Evolutionary conservation across 495 filamentous ascomycete species (phyloP), one percentile per base, ranked within the genome.

Genomic region (Evernia prunastri): DNA sequence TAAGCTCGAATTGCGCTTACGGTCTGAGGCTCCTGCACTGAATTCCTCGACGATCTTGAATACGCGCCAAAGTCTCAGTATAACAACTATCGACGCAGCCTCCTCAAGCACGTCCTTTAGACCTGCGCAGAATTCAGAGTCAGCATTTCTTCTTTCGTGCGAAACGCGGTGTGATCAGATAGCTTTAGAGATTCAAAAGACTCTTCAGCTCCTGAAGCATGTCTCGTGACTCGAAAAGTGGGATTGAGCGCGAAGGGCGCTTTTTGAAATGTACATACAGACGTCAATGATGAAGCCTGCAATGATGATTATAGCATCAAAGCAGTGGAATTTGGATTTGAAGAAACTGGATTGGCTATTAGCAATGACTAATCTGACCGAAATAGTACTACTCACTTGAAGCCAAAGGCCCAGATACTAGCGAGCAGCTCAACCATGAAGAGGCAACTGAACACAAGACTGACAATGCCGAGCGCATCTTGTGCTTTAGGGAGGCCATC

Each of bases 31-130:
- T 7, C 80, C 83, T n/a, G 82, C 77, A 35, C 79, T 79, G 57
- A 87, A 73, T 73, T 87, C 85, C 60, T 88, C 84, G 20, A 85
- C 77, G 59, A 88, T 86, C 75, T 88, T 86, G 68, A 88, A 82
- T 40, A 90, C 79, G 33, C 87, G 80, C 84, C 86, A 87, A 1
- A 90, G 75, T 59, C 87, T 80, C 59, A 89, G 71, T 4, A 86
- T 74, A 54, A 89, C 78, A 37, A 89, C 78, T 3, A 89, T 74
- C 5, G 82, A 85, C 7, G 80, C 85, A 9, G 87, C 78, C 71
- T 88, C 82, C 71, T 85, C 82, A 7, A 80, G 72, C 5, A 83
- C 71, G 56, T 85, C 85, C 58, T 79, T 80, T 49, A 84, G 75
- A 0, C 81, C 51, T 54, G 12, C 12, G 18, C 8, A 54, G 49